These are phyloP conservation scores for Tulasnella sp. DNA, from an alignment of 768 basidiomycete species.

Conservation along the genomic window DNA sequence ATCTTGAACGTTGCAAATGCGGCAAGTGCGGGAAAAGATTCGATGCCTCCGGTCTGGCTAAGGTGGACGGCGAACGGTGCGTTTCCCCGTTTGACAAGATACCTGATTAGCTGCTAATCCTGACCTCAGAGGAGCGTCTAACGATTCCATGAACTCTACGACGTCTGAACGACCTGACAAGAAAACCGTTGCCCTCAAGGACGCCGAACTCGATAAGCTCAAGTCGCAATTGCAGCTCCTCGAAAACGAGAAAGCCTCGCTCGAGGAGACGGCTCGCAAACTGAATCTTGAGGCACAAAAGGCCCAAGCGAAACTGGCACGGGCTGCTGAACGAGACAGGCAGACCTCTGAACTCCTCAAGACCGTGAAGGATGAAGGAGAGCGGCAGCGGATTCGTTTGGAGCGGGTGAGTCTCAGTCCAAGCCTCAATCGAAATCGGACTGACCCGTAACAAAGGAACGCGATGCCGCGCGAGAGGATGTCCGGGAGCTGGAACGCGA, in stretches of 20 bases:
- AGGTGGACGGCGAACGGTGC: background rate
- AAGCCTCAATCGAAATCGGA: background rate
- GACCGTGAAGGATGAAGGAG: constrained; percentile 58
- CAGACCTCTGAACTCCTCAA: constrained; percentile 27
- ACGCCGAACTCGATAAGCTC: constrained; percentile 54
- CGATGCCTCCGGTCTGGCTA: constrained; percentile 17
- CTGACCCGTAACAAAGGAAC: constrained; percentile 44
- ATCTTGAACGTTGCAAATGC: constrained; percentile 21
- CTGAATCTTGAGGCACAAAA: background rate
- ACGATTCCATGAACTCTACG: constrained; percentile 1
- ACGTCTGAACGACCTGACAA: constrained; percentile 11
- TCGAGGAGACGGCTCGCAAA: constrained; percentile 52
- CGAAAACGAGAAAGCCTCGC: constrained; percentile 66
- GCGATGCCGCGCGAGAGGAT: constrained; percentile 55
- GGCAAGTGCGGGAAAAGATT: constrained; percentile 15
- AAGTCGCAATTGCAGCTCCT: constrained; percentile 57
- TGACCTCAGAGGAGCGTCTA: background rate
- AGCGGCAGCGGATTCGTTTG: constrained; percentile 43
- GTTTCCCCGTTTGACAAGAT: background rate
- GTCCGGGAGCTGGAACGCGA: constrained; percentile 65
- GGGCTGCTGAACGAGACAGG: constrained; percentile 9
- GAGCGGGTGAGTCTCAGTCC: constrained; percentile 41
- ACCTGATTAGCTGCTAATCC: background rate
- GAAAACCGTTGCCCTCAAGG: constrained; percentile 44
- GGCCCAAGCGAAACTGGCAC: background rate